Percentiles rank a stretch among this genome's conserved stretches.
Evolutionary conservation across 371 early-diverging fungal species (phyloP).

Genomic region (Gilbertella persicaria): DNA sequence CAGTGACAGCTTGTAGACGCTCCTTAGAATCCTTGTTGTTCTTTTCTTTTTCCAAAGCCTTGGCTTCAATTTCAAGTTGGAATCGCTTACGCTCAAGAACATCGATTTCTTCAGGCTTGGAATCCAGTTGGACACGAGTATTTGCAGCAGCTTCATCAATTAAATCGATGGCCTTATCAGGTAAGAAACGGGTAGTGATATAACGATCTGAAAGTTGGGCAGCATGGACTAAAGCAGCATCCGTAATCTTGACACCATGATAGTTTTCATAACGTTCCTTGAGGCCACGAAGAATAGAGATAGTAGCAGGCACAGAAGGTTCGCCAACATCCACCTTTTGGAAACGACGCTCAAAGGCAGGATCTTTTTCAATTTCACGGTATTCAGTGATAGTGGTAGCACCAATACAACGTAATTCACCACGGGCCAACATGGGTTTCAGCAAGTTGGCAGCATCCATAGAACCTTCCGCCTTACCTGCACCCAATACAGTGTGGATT

Average conservation of each 20-base stretch:
- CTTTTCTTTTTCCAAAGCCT: constrained; percentile 91
- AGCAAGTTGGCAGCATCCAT: constrained; percentile 96
- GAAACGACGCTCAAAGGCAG: constrained; percentile 91
- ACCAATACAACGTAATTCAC: constrained; percentile 85
- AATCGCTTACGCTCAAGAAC: constrained; percentile 85
- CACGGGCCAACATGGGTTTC: constrained; percentile 87
- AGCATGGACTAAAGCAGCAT: constrained; percentile 80
- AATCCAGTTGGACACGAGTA: constrained; percentile 92
- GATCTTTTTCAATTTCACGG: constrained; percentile 83
- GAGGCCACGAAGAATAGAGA: constrained; percentile 85
- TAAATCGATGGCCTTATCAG: constrained; percentile 89
- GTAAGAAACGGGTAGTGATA: constrained; percentile 76
- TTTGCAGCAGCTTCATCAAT: constrained; percentile 95
- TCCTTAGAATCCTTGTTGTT: constrained; percentile 76
- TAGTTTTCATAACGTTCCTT: constrained; percentile 84
- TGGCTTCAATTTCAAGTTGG: constrained; percentile 95
- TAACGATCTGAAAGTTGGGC: constrained; percentile 80
- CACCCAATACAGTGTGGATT: constrained; percentile 94
- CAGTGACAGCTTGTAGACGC: constrained; percentile 76
- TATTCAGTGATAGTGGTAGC: constrained; percentile 92
- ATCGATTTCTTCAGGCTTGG: constrained; percentile 95
- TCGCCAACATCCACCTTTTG: constrained; percentile 82
- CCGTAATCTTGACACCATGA: constrained; percentile 85
- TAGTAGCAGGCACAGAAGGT: constrained; percentile 79
- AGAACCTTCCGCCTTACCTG: constrained; percentile 89